phyloP scores from a whole-genome alignment of 225 moss, liverwort and hornwort species.

The Antitrichia curtipendula region DNA sequence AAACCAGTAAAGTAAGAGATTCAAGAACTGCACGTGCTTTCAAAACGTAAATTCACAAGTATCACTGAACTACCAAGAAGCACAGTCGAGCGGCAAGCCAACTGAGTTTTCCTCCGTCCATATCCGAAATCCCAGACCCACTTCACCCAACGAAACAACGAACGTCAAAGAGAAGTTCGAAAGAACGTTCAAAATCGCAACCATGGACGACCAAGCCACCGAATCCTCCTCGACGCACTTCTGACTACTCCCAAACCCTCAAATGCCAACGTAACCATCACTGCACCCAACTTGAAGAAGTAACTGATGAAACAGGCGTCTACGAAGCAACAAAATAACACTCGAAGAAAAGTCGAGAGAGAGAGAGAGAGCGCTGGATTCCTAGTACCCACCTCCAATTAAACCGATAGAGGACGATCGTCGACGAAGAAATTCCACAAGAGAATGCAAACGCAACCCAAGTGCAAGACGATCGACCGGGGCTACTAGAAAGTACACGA shows the following conservation, averaged over 20 bases:
- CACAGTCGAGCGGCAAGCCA: not conserved
- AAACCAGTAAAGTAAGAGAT: not conserved
- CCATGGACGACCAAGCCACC: not conserved
- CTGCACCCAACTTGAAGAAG: not conserved
- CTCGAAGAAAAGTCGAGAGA: not conserved
- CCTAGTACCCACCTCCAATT: not conserved
- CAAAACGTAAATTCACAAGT: not conserved
- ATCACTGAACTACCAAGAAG: not conserved
- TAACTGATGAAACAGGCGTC: not conserved
- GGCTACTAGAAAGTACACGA: rapidly evolving
- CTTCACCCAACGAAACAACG: not conserved
- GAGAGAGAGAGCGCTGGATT: not conserved
- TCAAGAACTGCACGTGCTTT: not conserved
- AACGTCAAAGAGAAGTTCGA: not conserved
- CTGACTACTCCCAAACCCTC: not conserved
- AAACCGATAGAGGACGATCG: not conserved
- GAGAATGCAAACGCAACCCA: too few species aligned
- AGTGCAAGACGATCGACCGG: not conserved
- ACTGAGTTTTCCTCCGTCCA: not conserved
- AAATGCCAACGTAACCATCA: not conserved
- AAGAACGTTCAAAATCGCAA: not conserved
- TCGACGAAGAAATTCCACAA: too few species aligned
- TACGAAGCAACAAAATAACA: not conserved
- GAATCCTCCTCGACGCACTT: not conserved
- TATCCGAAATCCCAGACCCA: not conserved